Percentiles rank a stretch among this genome's conserved stretches.
These are phyloP conservation scores for Xylaria sp. DNA, from an alignment of 495 filamentous ascomycete genomes.

Conservation along the genomic window DNA sequence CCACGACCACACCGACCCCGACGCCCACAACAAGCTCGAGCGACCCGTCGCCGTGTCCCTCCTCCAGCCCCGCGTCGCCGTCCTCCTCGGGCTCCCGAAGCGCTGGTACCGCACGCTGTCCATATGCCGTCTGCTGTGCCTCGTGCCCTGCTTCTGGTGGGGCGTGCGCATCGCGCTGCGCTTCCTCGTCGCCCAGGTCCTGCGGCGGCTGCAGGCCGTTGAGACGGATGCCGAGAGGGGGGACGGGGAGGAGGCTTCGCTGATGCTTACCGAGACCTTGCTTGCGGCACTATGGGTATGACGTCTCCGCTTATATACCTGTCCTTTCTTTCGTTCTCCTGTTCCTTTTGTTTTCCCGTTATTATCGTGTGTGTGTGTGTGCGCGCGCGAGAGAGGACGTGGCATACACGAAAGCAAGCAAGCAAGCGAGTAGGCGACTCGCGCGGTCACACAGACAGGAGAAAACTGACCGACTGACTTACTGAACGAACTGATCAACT, in stretches of 20 bases:
- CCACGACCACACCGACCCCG: background rate
- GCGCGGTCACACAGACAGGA: background rate
- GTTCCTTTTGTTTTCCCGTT: too few relatives aligned
- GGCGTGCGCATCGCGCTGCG: slow-evolving; percentile 54
- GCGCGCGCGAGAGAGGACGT: background rate
- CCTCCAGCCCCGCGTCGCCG: slow-evolving; percentile 59
- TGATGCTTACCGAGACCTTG: slow-evolving; percentile 77
- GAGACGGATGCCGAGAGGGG: too few relatives aligned
- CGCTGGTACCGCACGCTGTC: slow-evolving; percentile 56
- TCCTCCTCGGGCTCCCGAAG: slow-evolving; percentile 54
- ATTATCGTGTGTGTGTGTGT: too few relatives aligned
- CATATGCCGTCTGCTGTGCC: slow-evolving; percentile 51
- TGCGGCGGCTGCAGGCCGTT: slow-evolving; percentile 31
- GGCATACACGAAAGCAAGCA: background rate
- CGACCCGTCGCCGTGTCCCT: slow-evolving; percentile 50
- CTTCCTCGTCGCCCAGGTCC: slow-evolving; percentile 46
- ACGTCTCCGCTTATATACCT: background rate
- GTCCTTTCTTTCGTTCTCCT: background rate
- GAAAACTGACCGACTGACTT: too few relatives aligned
- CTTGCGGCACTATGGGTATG: slow-evolving; percentile 86
- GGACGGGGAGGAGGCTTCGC: slow-evolving; percentile 36
- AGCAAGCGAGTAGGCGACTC: too few relatives aligned
- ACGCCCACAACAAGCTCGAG: slow-evolving; percentile 23
- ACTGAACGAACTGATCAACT: background rate
- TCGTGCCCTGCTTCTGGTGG: slow-evolving; percentile 52